Conservation (phyloP, 495 filamentous ascomycete genomes). For the Aspergillus indologenus region DNA sequence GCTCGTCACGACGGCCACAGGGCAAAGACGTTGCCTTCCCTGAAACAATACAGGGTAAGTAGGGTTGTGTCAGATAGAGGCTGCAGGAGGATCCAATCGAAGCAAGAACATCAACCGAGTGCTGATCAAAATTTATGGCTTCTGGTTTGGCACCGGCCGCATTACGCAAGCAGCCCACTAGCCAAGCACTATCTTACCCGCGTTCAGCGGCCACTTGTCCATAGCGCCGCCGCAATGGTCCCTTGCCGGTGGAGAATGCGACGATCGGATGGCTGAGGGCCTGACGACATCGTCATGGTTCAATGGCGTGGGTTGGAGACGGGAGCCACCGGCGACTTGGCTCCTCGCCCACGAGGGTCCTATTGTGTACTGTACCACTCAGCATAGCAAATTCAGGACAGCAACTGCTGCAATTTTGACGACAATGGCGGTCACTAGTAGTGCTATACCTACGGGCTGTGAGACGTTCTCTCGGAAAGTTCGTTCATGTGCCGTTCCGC, state of each 20-base stretch:
- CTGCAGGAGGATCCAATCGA: conserved; percentile 10
- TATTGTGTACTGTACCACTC: no score
- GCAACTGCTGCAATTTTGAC: no score
- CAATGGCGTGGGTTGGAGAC: conserved; percentile 14
- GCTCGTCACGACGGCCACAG: background rate
- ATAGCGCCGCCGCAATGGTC: conserved; percentile 34
- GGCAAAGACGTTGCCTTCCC: background rate
- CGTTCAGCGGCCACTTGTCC: conserved; percentile 39
- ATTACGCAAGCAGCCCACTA: conserved; percentile 45
- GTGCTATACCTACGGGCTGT: no score
- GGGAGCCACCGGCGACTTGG: conserved; percentile 8
- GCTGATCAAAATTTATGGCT: conserved; percentile 41
- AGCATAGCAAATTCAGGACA: no score
- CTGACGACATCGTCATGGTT: conserved; percentile 33
- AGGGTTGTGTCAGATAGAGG: conserved; percentile 11
- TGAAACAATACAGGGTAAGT: conserved; percentile 5
- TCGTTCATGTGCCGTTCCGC: background rate
- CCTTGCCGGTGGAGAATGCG: conserved; percentile 46
- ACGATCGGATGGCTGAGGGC: conserved; percentile 36
- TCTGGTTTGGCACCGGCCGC: conserved; percentile 24
- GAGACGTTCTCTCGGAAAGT: background rate
- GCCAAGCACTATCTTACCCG: conserved; percentile 37
- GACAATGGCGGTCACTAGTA: no score
- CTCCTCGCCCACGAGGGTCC: conserved; percentile 11
- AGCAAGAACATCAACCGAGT: conserved; percentile 8